Evolutionary conservation across 2,329 filamentous ascomycete genomes (phyloP).

Genomic region (Ophiocordyceps robertsii): DNA sequence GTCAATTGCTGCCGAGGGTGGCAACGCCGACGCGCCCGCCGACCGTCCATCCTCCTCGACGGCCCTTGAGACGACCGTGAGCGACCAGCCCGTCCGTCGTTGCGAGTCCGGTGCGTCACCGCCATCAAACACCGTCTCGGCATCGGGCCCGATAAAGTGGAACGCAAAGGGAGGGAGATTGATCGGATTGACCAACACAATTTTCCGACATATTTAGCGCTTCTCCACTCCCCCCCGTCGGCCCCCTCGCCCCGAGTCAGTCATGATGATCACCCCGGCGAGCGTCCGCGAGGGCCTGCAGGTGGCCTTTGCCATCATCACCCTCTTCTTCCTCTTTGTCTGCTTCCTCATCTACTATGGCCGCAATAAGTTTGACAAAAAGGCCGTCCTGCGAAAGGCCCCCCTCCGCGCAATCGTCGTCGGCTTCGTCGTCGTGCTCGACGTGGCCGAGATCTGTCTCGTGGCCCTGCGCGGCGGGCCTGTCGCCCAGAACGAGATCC

Average conservation of each 20-base stretch:
- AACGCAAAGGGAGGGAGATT: no score
- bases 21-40: no score
- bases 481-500: neutral
- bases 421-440: neutral
- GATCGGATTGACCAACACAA: no score
- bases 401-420: neutral
- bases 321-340: constrained; percentile 3
- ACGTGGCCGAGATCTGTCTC: neutral
- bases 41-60: no score
- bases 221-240: neutral
- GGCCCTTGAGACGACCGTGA: no score
- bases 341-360: constrained; percentile 1
- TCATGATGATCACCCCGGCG: neutral
- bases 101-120: no score
- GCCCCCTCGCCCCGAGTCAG: neutral
- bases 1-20: no score
- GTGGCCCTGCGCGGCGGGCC: neutral
- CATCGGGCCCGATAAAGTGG: no score
- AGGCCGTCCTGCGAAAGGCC: neutral
- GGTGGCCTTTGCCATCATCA: neutral
- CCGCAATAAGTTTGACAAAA: neutral
- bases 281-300: neutral
- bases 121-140: no score
- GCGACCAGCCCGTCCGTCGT: no score
- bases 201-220: neutral